Evolutionary conservation across 768 basidiomycete genomes (phyloP).

Genomic region (Hypsizygus marmoreus): DNA sequence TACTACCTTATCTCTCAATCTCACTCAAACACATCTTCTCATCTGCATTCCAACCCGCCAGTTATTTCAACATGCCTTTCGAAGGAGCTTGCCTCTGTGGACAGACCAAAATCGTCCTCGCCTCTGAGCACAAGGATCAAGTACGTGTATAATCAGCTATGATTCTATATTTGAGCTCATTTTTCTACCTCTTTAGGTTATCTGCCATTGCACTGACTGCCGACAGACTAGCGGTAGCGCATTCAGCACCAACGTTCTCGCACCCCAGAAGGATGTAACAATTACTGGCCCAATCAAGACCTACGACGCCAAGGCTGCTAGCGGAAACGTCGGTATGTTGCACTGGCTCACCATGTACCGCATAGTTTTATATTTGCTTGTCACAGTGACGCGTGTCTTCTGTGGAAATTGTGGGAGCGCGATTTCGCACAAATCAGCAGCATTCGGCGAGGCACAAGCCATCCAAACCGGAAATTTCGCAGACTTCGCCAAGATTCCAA

Average conservation of each 20-base stretch:
- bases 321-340: no score
- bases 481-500: no score
- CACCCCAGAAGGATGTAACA: constrained; percentile 30
- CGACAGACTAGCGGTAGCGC: constrained; percentile 39
- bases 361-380: no score
- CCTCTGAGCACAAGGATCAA: constrained; percentile 29
- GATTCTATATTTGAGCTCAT: not conserved
- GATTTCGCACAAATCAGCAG: no score
- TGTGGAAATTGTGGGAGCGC: no score
- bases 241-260: constrained; percentile 40
- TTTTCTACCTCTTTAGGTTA: constrained; percentile 21
- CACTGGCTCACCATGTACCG: no score
- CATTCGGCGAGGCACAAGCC: no score
- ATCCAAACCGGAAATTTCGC: no score
- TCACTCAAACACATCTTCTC: not conserved
- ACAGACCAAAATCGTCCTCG: constrained; percentile 28
- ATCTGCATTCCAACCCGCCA: not conserved
- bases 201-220: constrained; percentile 42
- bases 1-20: not conserved
- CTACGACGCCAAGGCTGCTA: constrained; percentile 26
- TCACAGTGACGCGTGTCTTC: no score
- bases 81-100: constrained; percentile 36
- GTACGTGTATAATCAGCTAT: constrained; percentile 9
- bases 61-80: constrained; percentile 25
- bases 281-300: constrained; percentile 35